Evolutionary conservation across 2,329 filamentous ascomycete species (phyloP).

Genomic region (Teratosphaeria gauchensis): DNA sequence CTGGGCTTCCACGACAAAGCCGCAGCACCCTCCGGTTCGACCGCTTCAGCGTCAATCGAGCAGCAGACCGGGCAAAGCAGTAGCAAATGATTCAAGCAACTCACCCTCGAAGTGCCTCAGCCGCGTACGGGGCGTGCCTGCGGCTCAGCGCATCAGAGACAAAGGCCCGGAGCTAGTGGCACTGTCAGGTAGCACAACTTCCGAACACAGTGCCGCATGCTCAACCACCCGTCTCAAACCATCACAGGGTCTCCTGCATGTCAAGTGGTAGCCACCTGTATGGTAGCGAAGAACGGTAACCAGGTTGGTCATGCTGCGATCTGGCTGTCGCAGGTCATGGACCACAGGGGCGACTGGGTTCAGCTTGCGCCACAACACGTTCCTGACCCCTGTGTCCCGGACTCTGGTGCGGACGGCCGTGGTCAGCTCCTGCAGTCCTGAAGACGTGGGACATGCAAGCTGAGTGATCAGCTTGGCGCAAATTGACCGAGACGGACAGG

Average conservation of each 20-base stretch:
- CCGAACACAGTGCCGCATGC: background rate
- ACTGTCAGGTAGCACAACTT: background rate
- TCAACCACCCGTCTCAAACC: background rate
- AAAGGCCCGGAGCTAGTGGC: too few relatives aligned
- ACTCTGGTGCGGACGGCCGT: background rate
- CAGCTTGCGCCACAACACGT: background rate
- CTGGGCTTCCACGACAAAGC: constrained; percentile 55
- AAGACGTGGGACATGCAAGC: background rate
- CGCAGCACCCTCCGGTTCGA: background rate
- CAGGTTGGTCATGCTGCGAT: background rate
- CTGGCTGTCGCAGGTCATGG: background rate
- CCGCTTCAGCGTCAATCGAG: background rate
- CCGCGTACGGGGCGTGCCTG: background rate
- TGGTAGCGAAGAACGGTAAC: background rate
- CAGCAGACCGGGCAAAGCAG: background rate
- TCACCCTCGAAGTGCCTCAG: background rate
- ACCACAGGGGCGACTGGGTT: background rate
- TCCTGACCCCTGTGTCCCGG: background rate
- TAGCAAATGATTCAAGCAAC: background rate
- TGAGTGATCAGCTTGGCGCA: background rate
- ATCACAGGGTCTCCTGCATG: background rate
- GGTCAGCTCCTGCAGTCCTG: background rate
- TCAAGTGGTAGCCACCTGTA: background rate
- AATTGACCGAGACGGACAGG: background rate
- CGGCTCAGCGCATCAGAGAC: too few relatives aligned